Evolutionary conservation across 2,329 filamentous ascomycete genomes (phyloP).

Genomic region (Hymenoscyphus albidus): DNA sequence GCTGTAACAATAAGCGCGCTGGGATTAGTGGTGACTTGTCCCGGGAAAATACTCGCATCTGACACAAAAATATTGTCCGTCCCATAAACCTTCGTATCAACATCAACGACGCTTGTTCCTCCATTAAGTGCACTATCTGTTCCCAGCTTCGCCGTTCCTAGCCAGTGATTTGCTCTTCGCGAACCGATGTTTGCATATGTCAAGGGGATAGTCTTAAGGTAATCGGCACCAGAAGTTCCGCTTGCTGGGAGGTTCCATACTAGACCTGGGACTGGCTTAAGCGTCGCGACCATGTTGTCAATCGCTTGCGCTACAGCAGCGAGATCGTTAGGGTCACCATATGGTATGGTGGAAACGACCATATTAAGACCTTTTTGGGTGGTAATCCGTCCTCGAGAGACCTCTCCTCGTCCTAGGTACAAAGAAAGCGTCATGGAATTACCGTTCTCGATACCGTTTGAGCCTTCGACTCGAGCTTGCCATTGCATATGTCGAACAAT

Average conservation of each 20-base stretch:
- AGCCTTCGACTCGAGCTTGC: slow-evolving; percentile 56
- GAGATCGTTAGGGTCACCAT: slow-evolving; percentile 49
- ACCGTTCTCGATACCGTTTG: slow-evolving; percentile 16
- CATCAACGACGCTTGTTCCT: slow-evolving; percentile 57
- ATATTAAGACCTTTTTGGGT: slow-evolving; percentile 56
- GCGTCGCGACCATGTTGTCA: slow-evolving; percentile 53
- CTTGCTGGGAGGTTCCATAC: slow-evolving; percentile 53
- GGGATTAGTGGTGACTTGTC: slow-evolving; percentile 65
- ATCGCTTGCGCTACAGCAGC: slow-evolving; percentile 60
- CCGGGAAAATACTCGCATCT: slow-evolving; percentile 64
- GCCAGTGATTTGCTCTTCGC: slow-evolving; percentile 38
- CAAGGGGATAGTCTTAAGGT: slow-evolving; percentile 43
- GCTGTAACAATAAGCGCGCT: slow-evolving; percentile 59
- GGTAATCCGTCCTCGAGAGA: slow-evolving; percentile 56
- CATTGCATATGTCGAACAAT: slow-evolving; percentile 60
- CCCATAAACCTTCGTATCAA: slow-evolving; percentile 59
- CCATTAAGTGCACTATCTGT: slow-evolving; percentile 41
- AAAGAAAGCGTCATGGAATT: slow-evolving; percentile 42
- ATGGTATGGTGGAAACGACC: slow-evolving; percentile 54
- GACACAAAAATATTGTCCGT: slow-evolving; percentile 64
- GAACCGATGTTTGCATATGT: slow-evolving; percentile 28
- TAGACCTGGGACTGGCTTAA: slow-evolving; percentile 52
- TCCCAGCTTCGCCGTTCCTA: slow-evolving; percentile 43
- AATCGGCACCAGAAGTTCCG: slow-evolving; percentile 50
- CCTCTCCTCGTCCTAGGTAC: slow-evolving; percentile 61